Conservation (phyloP, 2,329 filamentous ascomycete genomes). For the Aspergillus novofumigatus region DNA sequence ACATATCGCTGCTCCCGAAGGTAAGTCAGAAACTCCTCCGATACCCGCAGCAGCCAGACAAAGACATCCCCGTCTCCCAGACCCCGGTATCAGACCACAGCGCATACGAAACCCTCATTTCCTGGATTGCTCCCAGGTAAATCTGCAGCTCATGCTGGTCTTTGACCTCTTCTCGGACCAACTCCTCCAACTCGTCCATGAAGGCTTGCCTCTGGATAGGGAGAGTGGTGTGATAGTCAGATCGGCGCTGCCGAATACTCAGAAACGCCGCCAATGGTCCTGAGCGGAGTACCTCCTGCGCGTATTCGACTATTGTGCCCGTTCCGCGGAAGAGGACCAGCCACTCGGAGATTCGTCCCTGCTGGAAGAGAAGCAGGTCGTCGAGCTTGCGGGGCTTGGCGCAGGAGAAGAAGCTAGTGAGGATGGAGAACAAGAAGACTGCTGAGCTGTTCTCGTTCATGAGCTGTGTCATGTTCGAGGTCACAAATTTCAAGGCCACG, state of each 20-base stretch:
- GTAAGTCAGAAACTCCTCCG: constrained; percentile 10
- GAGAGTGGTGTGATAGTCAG: not conserved
- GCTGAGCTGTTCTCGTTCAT: constrained; percentile 31
- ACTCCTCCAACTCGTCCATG: constrained; percentile 10
- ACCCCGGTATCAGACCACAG: constrained; percentile 1
- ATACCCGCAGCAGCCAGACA: constrained; percentile 14
- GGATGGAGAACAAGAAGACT: constrained; percentile 38
- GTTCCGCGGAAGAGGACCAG: constrained; percentile 35
- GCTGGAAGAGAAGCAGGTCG: constrained; percentile 34
- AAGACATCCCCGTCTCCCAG: constrained; percentile 18
- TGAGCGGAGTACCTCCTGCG: constrained; percentile 15
- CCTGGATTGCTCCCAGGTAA: constrained; percentile 13
- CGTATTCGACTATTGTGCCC: constrained; percentile 28
- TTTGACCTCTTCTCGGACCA: constrained; percentile 4
- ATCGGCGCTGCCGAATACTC: not conserved
- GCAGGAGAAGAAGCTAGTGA: constrained; percentile 37
- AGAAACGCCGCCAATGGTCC: constrained; percentile 14
- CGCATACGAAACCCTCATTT: constrained; percentile 10
- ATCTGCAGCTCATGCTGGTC: not conserved
- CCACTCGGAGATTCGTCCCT: constrained; percentile 37
- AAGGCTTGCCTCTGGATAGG: not conserved
- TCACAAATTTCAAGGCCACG: constrained; percentile 26
- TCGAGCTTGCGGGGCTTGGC: constrained; percentile 31
- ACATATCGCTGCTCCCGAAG: constrained; percentile 5
- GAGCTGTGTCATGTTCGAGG: constrained; percentile 31